Evolutionary conservation across 345 rosid species (phyloP).

Genomic region (Hibiscus tridactylites): DNA sequence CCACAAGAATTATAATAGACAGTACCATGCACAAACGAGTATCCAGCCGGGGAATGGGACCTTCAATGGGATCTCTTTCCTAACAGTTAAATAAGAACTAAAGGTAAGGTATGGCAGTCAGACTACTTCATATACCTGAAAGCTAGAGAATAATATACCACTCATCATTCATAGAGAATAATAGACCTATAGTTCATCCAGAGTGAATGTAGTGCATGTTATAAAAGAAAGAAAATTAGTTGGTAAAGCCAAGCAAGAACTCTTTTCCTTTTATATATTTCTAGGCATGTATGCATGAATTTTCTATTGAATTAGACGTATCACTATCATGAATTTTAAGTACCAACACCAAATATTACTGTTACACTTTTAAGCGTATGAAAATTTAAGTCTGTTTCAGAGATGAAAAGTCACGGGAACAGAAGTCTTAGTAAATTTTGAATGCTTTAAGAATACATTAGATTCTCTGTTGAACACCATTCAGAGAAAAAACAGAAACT

Average conservation of each 20-base stretch:
- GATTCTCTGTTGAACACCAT: background rate
- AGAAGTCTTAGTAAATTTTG: background rate
- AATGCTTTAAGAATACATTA: background rate
- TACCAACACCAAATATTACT: background rate
- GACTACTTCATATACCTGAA: conserved; percentile 5
- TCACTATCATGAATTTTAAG: background rate
- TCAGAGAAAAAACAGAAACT: background rate
- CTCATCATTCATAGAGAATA: background rate
- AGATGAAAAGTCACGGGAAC: background rate
- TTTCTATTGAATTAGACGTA: background rate
- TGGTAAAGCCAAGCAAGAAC: background rate
- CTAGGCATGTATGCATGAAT: background rate
- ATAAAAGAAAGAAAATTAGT: background rate
- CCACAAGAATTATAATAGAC: conserved; percentile 67
- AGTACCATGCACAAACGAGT: conserved; percentile 81
- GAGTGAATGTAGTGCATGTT: background rate
- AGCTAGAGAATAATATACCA: background rate
- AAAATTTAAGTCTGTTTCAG: background rate
- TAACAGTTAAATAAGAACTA: conserved; percentile 19
- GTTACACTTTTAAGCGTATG: background rate
- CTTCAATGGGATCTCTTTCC: conserved; percentile 96
- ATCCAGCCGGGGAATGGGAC: conserved; percentile 81
- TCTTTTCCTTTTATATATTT: background rate
- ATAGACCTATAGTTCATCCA: background rate
- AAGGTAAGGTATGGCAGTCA: background rate